Evolutionary conservation across 495 filamentous ascomycete species (phyloP).

Genomic region (Pyrenopolyporus hunteri): DNA sequence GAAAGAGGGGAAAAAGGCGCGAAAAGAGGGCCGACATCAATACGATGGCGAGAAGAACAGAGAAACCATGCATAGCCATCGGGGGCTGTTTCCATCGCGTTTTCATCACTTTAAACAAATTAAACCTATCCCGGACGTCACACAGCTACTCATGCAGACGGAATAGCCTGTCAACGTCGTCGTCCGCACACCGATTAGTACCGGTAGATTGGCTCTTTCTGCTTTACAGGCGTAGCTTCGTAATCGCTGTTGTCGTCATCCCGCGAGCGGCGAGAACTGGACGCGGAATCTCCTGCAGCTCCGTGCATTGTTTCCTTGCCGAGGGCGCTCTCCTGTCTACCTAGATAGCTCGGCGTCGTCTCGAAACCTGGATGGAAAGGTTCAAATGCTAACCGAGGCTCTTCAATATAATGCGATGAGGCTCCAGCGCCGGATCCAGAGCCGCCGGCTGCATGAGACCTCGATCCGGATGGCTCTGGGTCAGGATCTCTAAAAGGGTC

Average conservation of each 20-base stretch:
- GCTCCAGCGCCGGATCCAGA: conserved; percentile 25
- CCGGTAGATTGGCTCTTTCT: conserved; percentile 46
- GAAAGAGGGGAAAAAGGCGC: neutral
- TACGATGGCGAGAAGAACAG: conserved; percentile 3
- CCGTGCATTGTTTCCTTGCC: conserved; percentile 48
- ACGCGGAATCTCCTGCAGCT: conserved; percentile 8
- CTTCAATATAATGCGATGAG: conserved; percentile 30
- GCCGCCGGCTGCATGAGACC: conserved; percentile 23
- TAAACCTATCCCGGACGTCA: neutral
- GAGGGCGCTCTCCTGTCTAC: conserved; percentile 45
- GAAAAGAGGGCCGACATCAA: conserved; percentile 2
- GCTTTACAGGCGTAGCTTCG: conserved; percentile 32
- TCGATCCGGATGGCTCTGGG: conserved; percentile 34
- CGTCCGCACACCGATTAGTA: conserved; percentile 35
- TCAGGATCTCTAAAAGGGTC: conserved; percentile 57
- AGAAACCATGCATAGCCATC: neutral
- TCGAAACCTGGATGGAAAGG: conserved; percentile 61
- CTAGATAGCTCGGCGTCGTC: conserved; percentile 44
- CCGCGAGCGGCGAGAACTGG: conserved; percentile 14
- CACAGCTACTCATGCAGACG: neutral
- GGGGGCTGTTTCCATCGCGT: conserved; percentile 6
- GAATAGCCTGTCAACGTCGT: neutral
- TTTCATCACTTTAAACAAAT: conserved; percentile 6
- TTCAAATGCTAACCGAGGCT: conserved; percentile 49
- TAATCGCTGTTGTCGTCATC: conserved; percentile 25